Evolutionary conservation across 2,329 filamentous ascomycete genomes (phyloP).

Genomic region (Neoascochyta sp.): DNA sequence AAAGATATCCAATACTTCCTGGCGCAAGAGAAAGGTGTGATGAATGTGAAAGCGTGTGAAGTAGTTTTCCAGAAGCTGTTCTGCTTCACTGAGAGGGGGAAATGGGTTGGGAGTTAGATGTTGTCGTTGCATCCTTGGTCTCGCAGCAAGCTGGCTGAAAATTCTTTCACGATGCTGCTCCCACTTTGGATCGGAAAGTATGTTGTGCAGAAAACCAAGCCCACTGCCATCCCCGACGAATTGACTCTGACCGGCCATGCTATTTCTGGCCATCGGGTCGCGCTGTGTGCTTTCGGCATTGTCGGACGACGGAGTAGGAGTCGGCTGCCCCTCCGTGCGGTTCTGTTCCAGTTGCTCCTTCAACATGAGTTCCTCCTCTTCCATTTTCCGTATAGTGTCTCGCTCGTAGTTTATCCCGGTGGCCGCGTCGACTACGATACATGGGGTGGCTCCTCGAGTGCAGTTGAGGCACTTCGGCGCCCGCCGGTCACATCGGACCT

Average conservation of each 20-base stretch:
- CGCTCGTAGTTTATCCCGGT: slow-evolving; percentile 14
- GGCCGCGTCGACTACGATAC: slow-evolving; percentile 10
- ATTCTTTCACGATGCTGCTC: slow-evolving; percentile 10
- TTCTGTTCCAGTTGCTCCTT: slow-evolving; percentile 1
- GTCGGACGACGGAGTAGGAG: neutral
- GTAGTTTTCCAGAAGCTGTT: slow-evolving; percentile 8
- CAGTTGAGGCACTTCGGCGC: slow-evolving; percentile 14
- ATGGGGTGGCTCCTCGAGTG: slow-evolving; percentile 10
- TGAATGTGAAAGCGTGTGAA: slow-evolving; percentile 11
- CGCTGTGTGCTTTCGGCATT: slow-evolving; percentile 3
- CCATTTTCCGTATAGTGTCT: slow-evolving; percentile 10
- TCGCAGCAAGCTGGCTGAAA: slow-evolving; percentile 10
- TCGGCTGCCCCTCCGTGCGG: neutral
- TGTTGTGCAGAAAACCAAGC: slow-evolving; percentile 12
- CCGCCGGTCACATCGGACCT: slow-evolving; percentile 12
- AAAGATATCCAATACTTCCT: slow-evolving; percentile 8
- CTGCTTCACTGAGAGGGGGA: slow-evolving; percentile 4
- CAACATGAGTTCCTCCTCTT: slow-evolving; percentile 8
- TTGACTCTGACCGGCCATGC: slow-evolving; percentile 5
- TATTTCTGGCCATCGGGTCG: slow-evolving; percentile 6
- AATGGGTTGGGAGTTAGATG: slow-evolving; percentile 4
- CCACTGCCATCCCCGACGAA: slow-evolving; percentile 17
- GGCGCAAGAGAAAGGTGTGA: slow-evolving; percentile 9
- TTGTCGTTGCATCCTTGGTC: slow-evolving; percentile 7
- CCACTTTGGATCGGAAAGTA: slow-evolving; percentile 13